Conservation (phyloP, 257 asterid genomes). For the Jaltomata sinuosa region DNA sequence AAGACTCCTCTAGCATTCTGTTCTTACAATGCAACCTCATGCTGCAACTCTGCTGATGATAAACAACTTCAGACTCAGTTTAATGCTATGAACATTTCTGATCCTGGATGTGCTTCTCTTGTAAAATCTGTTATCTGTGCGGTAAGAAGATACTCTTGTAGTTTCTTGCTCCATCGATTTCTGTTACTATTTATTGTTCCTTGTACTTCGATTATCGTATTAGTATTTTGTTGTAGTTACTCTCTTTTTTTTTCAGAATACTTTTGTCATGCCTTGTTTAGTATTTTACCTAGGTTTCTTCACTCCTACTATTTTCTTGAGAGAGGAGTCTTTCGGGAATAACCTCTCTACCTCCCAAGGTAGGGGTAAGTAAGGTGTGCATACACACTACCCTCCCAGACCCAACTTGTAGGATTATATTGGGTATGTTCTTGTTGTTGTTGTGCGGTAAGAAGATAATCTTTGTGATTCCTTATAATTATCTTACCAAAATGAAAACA, state of each 20-base stretch:
- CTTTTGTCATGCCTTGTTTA: background rate
- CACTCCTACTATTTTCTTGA: background rate
- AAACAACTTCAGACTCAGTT: conserved; percentile 38
- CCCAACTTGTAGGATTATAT: background rate
- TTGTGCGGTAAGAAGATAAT: conserved; percentile 44
- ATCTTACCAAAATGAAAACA: background rate
- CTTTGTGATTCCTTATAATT: background rate
- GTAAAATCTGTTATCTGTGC: conserved; percentile 65
- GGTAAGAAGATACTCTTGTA: conserved; percentile 25
- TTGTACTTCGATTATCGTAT: background rate
- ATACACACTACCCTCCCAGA: background rate
- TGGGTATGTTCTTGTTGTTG: background rate
- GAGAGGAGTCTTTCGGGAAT: background rate
- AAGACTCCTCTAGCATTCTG: conserved; percentile 47
- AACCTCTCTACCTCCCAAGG: background rate
- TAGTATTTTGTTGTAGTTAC: background rate
- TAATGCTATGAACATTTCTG: conserved; percentile 52
- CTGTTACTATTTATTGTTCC: background rate
- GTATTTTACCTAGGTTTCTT: background rate
- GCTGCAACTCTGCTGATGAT: conserved; percentile 64
- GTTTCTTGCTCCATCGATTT: background rate
- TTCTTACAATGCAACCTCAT: conserved; percentile 53
- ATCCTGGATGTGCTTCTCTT: conserved; percentile 60
- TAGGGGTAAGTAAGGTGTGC: background rate
- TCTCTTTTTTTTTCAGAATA: background rate